Base-by-base conservation (phyloP, 2,329 filamentous ascomycete genomes). In the Penicillium olsonii region DNA sequence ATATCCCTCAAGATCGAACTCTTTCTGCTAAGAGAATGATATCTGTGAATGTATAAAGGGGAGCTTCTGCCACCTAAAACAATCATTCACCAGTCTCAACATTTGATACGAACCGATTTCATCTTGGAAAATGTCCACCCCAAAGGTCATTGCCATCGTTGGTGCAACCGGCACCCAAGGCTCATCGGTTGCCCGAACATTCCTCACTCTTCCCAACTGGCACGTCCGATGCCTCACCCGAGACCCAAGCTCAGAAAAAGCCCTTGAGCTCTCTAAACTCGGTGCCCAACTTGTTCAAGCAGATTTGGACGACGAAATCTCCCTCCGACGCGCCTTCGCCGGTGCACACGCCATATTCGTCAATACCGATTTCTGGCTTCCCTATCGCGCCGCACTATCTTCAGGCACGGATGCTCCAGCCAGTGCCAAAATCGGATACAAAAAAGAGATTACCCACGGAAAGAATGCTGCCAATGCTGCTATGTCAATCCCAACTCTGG, bases 381-480 rank as follows among this genome's bases (percentile, higher is more conserved):
- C 74, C 1, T 80, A 80, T 53, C 74, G 71, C 5, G 63, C 64
- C 40, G 42, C 42, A 5, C 10, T 54, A 2, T 73, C 68, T 47
- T 52, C 37, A 1, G 47, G 50, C 3, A 14, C n/a, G 14, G 45
- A 50, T 8, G 20, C 31, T 6, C 9, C 24, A 8, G 42, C 37
- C 2, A 56, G 51, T 29, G 31, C 19, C 27, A 37, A 39, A 17
- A 17, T 48, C 4, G 76, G 76, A 0, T 79, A 77, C 52, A 68
- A 79, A 0, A 64, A 75, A 2, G 82, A 84, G 64, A 61, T 74
- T 7, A 68, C 68, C 12, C 76, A 83, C 45, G 80, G 81, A 0
- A 76, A 72, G 52, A 84, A 84, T 50, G 78, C 84, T 24, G 78
- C 73, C 3, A 75, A 82, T 52, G 81, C 79, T 0, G 81, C 80